Percentiles rank a stretch among this genome's conserved stretches.
phyloP scores from a whole-genome alignment of 2,329 filamentous ascomycete genomes.

The Sporothrix protearum region DNA sequence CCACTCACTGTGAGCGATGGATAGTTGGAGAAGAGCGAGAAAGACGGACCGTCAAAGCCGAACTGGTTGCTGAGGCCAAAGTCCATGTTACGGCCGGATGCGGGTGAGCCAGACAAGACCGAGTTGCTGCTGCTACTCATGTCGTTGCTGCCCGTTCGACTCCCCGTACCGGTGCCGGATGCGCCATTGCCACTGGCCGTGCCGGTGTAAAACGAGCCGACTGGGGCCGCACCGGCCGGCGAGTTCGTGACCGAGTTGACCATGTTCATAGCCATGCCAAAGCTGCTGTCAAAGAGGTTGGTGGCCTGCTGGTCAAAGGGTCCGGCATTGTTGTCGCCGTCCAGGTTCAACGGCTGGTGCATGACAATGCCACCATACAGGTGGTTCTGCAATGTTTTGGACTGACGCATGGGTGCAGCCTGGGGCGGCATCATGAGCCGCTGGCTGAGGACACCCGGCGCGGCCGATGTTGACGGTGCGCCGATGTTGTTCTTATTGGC shows the following conservation, averaged over 20 bases:
- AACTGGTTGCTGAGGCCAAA: background rate
- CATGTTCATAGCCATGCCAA: slow-evolving; percentile 4
- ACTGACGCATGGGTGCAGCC: background rate
- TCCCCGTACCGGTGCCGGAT: background rate
- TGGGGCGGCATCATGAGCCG: background rate
- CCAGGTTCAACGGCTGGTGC: slow-evolving; percentile 28
- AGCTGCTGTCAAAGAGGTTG: slow-evolving; percentile 15
- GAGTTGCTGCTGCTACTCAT: slow-evolving; percentile 21
- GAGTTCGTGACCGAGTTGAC: background rate
- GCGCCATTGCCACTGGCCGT: background rate
- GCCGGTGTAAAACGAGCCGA: background rate
- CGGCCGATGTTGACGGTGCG: background rate
- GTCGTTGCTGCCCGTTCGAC: background rate
- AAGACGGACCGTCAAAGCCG: background rate
- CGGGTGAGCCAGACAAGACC: slow-evolving; percentile 17
- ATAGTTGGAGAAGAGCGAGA: slow-evolving; percentile 7
- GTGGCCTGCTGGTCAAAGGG: background rate
- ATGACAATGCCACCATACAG: slow-evolving; percentile 34
- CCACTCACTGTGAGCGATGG: background rate
- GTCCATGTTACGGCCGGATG: slow-evolving; percentile 22
- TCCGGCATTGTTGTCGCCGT: background rate
- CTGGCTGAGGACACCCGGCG: background rate
- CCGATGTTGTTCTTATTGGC: background rate
- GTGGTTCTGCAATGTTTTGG: slow-evolving; percentile 6
- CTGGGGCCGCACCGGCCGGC: background rate